Evolutionary conservation across 345 rosid genomes (phyloP), one percentile per base, ranked within the genome.

Genomic region (Leavenworthia alabamica): DNA sequence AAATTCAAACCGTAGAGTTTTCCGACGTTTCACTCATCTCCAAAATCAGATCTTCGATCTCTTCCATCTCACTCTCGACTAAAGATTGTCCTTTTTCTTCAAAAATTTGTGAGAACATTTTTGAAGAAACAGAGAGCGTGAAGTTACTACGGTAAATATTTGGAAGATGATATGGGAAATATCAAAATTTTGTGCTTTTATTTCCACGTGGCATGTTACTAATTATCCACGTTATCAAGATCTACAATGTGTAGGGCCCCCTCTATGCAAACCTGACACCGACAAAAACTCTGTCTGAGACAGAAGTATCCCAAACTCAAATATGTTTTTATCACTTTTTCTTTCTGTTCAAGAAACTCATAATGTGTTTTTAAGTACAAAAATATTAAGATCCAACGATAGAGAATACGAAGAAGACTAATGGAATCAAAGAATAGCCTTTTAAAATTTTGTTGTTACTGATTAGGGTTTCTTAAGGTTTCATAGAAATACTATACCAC

Each of bases 21-120:
- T 73, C 75, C 33, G 60, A 63, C 69, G 72, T 63, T 71, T 76
- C 66, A 24, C 73, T 59, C 70, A 77, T 72, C 33, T 27, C 10
- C 16, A 17, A 50, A 3, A 42, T 43, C 26, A 60, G 26, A 68
- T 14, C 24, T 47, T 48, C 9, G 12, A 51, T 26, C 11, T 17
- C 3, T 16, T 31, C 52, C 32, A 56, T 56, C 23, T 50, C 37
- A 28, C 6, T 5, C 20, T 6, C 17, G 32, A 28, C 11, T 28
- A 8, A 52, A 12, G 26, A 53, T 22, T 55, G n/a, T n/a, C n/a
- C 11, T 49, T 40, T 5, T 7, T 27, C 15, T 12, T 2, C 47
- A 13, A 24, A 16, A 3, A 27, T 5, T 46, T 45, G 15, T 28
- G 7, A 36, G 7, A 26, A 5, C 20, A 7, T 1, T 20, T 14